Base-by-base conservation (phyloP, 805 yeast species). In the Metschnikowia peoriensis region DNA sequence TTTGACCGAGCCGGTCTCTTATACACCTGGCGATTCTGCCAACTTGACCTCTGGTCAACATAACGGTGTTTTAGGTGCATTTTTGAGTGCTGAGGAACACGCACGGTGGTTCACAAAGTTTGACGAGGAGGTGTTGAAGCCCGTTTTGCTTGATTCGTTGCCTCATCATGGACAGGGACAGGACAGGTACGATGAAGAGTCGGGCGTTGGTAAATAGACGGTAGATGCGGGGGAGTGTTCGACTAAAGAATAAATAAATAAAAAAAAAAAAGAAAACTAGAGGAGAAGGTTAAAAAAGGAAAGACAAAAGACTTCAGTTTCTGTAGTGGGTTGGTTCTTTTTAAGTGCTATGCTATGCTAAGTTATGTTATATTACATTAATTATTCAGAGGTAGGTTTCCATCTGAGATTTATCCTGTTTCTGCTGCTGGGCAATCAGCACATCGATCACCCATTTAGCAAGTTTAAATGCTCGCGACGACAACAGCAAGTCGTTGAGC, bases 111-210 rank as follows among this genome's bases (percentile, higher is more conserved):
- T 94, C 68, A 86, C 89, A 17, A 86, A 83, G 61, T 89, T 94
- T 65, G 99, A 94, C 66, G 97, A 94, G 61, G 89, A 89, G 65
- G 94, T 94, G 22, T 76, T 94, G 61, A 92, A 92, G 67, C 97
- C 97, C 1, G 97, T 90, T 0, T 78, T 93, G 49, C 77, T 92
- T 53, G 98, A 93, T 61, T 75, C 73, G 54, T 47, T 73, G 45
- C 80, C 80, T 42, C 64, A 53, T 11, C 50, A 44, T 11, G 37
- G 28, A 6, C 39, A 29, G 16, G 38, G 39, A 15, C 28, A 49
- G 28, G 46, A 40, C 22, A 27, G 34, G 11, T 32, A 48, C 12
- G 54, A 53, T 29, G 57, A 54, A 32, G 57, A 54, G 40, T 42
- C 52, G 7, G 37, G 47, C 44, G 37, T 48, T 15, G 57, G 57